Evolutionary conservation across 805 yeast species (phyloP), one percentile per base, ranked within the genome.

Genomic region (Saccharomycopsis fodiens): DNA sequence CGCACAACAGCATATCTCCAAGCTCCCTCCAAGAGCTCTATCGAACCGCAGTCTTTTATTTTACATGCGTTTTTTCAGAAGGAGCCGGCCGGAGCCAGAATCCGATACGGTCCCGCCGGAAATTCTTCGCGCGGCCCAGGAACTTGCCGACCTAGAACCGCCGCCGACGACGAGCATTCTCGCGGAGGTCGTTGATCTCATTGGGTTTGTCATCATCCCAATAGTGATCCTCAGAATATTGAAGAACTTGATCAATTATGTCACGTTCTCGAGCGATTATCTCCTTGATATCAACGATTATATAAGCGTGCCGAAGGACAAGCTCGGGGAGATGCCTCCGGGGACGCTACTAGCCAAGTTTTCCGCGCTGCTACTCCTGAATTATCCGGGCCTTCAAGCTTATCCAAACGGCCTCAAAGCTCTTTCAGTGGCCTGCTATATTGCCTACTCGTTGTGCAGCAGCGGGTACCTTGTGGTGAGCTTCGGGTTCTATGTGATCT

Each of bases 221-320:
- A 5, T 48, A 2, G n/a, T 48, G 3, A 15, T 35, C 6, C 35
- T 44, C 22, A 42, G 43, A 12, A 19, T 42, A 3, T 16, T 46
- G 15, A 46, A 46, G 22, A 39, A 15, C 12, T 22, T 48, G 13
- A 34, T 48, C 13, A 48, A 46, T 36, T 41, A 15, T 17, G 50
- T 46, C 5, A 46, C 52, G 13, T 48, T 46, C 27, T 48, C 52
- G 3, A 41, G 31, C 35, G 50, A 48, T 22, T 45, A 37, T 25
- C 13, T 40, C 5, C 13, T 20, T 13, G 52, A 48, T 21, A 23
- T 48, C 16, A 25, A n/a, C 22, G 42, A 48, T 21, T 48, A 46
- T 32, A 3, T 45, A 12, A n/a, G 25, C 20, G n/a, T 38, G 5
- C 44, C 50, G 2, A 20, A 10, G 4, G 44, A 46, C 19, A 13